Base-by-base conservation (phyloP, 2,329 filamentous ascomycete species). In the Monilinia laxa region DNA sequence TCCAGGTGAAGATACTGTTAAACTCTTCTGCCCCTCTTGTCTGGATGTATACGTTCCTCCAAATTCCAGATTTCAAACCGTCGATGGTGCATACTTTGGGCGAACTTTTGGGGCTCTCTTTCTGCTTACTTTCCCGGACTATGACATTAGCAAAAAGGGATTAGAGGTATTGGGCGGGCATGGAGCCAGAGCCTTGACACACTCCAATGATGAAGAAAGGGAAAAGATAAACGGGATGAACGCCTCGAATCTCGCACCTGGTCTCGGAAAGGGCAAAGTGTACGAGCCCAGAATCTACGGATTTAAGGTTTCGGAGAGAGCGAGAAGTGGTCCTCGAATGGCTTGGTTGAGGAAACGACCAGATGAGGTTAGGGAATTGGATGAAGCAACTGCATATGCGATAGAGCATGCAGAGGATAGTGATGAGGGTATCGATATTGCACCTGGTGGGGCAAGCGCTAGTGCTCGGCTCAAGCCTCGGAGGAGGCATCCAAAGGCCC, bases 251-350 rank as follows among this genome's bases (percentile, higher is more conserved):
- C 90, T 97, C 71, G 93, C 90, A 1, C 93, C 95, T 0, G 92
- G 93, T 1, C 83, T 99, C 3, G 95, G 95, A 14, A 82, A 82
- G 59, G 87, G 87, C 68, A 92, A 88, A 77, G 92, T 97, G 74
- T 98, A 98, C 79, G 92, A 97, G 76, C 93, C 95, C 68, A 90
- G 89, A 72, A 98, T 99, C 77, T 99, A 98, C 79, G 95, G 95
- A 38, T 99, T 99, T 81, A 87, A 90, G 69, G 95, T 99, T 28
- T 94, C 91, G 23, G 95, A 98, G 79, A 84, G 93, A 67, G 92
- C 95, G 53, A 87, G 91, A 72, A 93, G 91, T 31, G 95, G 95
- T 0, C 95, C 95, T 16, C 86, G 95, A 69, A 99, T 99, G 95
- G 93, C 93, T 77, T 99, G 95, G 95, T 81, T 99, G 73, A 87